phyloP scores from a whole-genome alignment of 192 early-diverging fungal species.

The Coemansia sp. region DNA sequence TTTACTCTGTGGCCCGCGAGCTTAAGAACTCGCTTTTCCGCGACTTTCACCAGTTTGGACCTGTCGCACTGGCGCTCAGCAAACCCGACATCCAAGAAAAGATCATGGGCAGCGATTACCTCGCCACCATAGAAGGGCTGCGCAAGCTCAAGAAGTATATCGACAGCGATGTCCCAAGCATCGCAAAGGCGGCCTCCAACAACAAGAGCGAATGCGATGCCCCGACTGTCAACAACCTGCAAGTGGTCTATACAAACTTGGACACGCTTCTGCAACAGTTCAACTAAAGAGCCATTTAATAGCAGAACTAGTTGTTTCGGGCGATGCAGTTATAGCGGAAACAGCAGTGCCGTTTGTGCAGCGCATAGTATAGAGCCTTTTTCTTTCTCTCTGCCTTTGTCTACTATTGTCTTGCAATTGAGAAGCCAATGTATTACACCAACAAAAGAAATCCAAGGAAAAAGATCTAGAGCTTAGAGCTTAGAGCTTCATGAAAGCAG shows the following conservation, averaged over 20 bases:
- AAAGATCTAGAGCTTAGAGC: neutral
- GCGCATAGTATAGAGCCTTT: neutral
- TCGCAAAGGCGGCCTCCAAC: slow-evolving; percentile 4
- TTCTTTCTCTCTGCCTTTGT: no score
- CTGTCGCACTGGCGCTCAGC: slow-evolving; percentile 34
- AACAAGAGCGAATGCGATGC: slow-evolving; percentile 23
- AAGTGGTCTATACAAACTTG: slow-evolving; percentile 29
- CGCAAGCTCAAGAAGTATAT: slow-evolving; percentile 28
- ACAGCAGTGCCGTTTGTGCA: slow-evolving; percentile 2
- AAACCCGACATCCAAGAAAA: slow-evolving; percentile 22
- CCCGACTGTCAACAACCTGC: slow-evolving; percentile 45
- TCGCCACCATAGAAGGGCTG: slow-evolving; percentile 21
- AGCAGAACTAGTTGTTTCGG: no score
- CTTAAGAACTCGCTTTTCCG: slow-evolving; percentile 40
- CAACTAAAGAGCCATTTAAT: neutral
- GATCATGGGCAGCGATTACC: slow-evolving; percentile 30
- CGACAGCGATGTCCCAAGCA: slow-evolving; percentile 13
- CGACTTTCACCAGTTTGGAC: slow-evolving; percentile 51
- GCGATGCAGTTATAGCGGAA: neutral
- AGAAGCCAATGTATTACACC: slow-evolving; percentile 7
- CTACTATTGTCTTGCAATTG: no score
- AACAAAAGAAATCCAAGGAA: slow-evolving; percentile 8
- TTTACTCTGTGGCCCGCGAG: slow-evolving; percentile 28
- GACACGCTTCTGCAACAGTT: slow-evolving; percentile 39
- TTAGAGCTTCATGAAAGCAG: slow-evolving; percentile 90